Base-by-base conservation (phyloP, 2,329 filamentous ascomycete genomes). In the Aspergillus nomiae region DNA sequence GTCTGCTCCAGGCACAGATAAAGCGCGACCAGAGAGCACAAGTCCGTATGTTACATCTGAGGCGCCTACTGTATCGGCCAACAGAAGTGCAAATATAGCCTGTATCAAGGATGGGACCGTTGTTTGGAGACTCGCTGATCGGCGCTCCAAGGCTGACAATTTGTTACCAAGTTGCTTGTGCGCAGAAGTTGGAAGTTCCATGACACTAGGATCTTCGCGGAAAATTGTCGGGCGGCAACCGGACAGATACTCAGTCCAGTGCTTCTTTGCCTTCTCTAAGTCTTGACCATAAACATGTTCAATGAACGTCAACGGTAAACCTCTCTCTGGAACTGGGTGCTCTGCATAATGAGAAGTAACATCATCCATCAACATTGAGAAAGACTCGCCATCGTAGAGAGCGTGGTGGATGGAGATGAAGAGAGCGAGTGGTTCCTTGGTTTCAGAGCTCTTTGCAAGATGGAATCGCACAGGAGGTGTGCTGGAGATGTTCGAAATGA, bases 341-440 rank as follows among this genome's bases (percentile, higher is more conserved):
- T 32, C 61, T 10, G 65, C 56, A 58, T 78, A 78, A 5, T 67
- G 66, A 4, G 64, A 56, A 11, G 71, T 67, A 55, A 77, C 68
- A 24, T 78, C 76, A 3, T 74, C 68, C 32, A 78, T 56, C 32
- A 78, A 58, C 71, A 78, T 70, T 1, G 68, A 62, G 19, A 79
- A 69, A 1, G 76, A 76, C 38, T 74, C 71, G 8, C 69, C 74
- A 61, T 79, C 77, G 57, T 79, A 79, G 2, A 79, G 70, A 16
- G 74, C 67, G 54, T 79, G 77, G 57, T 78, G 75, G n/a, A 78
- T 73, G 4, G 74, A 71, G 16, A 79, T 70, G 38, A 73, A 69
- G 4, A 78, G 62, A 38, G 67, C 63, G 4, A 69, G 46, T 1
- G 69, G 64, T 4, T 56, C 56, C 21, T 67, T 60, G 0, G 58